A percentile compares a stretch with the other conserved stretches of the same genome.
Conservation (phyloP, 1,284 basidiomycete species). For the Coniferiporia sulphurascens region DNA sequence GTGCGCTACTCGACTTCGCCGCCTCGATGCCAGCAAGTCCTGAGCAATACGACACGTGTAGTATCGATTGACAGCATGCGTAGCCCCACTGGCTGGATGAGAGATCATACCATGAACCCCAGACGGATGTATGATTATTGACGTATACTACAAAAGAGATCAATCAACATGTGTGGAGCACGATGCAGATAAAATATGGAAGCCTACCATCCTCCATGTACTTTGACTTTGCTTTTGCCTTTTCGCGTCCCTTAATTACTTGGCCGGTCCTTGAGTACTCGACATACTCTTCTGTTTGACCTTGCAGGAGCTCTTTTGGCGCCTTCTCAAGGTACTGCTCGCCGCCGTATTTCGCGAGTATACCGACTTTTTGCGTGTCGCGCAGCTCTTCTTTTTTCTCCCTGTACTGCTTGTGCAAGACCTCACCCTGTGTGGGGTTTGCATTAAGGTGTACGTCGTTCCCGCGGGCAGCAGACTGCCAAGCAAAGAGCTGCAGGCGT, state of each 20-base stretch:
- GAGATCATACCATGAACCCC: conserved; percentile 93
- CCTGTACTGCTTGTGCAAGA: conserved; percentile 86
- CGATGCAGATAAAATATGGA: neutral
- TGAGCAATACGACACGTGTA: conserved; percentile 91
- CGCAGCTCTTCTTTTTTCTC: conserved; percentile 91
- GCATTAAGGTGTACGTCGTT: conserved; percentile 95
- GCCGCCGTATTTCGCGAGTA: conserved; percentile 90
- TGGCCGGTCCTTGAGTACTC: conserved; percentile 94
- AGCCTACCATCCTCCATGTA: conserved; percentile 89
- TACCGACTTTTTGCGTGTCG: conserved; percentile 81
- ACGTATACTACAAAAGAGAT: conserved; percentile 55
- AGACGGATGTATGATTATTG: conserved; percentile 92
- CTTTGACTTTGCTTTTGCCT: conserved; percentile 80
- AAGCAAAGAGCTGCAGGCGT: conserved; percentile 92
- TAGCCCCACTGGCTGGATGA: conserved; percentile 83
- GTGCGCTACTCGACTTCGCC: conserved; percentile 61
- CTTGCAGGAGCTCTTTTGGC: conserved; percentile 85
- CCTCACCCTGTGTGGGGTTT: conserved; percentile 93
- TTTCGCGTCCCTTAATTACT: conserved; percentile 88
- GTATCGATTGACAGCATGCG: conserved; percentile 86
- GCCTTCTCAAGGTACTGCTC: conserved; percentile 87
- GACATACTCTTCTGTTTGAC: conserved; percentile 96
- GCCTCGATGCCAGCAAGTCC: conserved; percentile 87
- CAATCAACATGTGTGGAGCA: conserved; percentile 2
- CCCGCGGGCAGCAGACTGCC: conserved; percentile 91